phyloP scores from a whole-genome alignment of 495 filamentous ascomycete species.

The Neurospora discreta region DNA sequence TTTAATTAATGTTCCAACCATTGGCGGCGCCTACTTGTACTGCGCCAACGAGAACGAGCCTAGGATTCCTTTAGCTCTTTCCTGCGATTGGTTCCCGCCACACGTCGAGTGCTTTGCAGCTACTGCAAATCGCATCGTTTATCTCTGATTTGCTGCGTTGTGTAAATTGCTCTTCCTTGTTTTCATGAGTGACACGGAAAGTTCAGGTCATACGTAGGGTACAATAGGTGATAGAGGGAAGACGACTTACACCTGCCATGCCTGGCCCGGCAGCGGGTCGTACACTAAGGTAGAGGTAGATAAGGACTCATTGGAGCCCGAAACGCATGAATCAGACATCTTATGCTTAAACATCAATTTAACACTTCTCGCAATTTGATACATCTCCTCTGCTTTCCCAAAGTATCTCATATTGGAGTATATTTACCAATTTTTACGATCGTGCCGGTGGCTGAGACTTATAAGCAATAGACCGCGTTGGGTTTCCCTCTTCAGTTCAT shows the following conservation, averaged over 20 bases:
- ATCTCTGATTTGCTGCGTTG: neutral
- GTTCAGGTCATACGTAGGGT: neutral
- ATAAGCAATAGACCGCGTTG: neutral
- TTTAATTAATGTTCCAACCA: neutral
- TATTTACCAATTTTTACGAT: neutral
- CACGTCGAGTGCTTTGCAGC: neutral
- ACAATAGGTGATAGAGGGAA: neutral
- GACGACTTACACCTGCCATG: neutral
- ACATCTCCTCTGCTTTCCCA: neutral
- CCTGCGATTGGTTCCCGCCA: neutral
- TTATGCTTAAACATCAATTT: neutral
- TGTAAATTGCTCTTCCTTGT: neutral
- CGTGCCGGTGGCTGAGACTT: neutral
- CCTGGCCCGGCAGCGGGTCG: too few relatives aligned
- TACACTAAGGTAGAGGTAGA: too few relatives aligned
- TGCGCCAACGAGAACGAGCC: neutral
- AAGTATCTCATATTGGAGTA: neutral
- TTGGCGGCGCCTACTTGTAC: neutral
- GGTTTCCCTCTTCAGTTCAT: neutral
- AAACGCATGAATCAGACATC: neutral
- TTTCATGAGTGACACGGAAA: neutral
- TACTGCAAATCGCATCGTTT: neutral
- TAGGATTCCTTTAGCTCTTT: neutral
- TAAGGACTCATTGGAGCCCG: neutral
- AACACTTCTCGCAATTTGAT: neutral